These are phyloP conservation scores for Diversispora eburnea DNA, from an alignment of 192 early-diverging fungal genomes.

Conservation along the genomic window DNA sequence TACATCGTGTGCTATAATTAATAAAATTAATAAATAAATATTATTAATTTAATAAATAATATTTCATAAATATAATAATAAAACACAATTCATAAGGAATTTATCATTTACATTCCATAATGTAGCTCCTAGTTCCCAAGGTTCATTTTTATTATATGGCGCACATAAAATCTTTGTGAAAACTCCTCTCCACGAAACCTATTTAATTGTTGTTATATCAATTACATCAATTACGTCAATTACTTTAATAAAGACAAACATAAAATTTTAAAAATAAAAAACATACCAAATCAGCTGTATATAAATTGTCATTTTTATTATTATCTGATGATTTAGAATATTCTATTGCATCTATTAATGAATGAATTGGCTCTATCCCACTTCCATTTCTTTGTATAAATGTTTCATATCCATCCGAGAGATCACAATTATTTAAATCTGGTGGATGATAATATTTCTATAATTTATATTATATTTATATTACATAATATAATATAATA, in stretches of 20 bases:
- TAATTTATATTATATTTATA: neutral
- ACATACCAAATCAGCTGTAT: slow-evolving; percentile 36
- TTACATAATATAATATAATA: slow-evolving; percentile 13
- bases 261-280: neutral
- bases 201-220: slow-evolving; percentile 28
- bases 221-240: slow-evolving; percentile 27
- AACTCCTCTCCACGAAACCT: slow-evolving; percentile 83
- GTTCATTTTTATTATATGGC: slow-evolving; percentile 71
- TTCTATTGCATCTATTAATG: slow-evolving; percentile 63
- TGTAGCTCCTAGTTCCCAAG: slow-evolving; percentile 81
- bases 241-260: neutral
- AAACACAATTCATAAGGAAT: neutral
- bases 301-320: neutral
- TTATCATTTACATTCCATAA: slow-evolving; percentile 49
- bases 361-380: slow-evolving; percentile 76
- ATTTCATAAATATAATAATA: slow-evolving; percentile 7
- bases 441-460: slow-evolving; percentile 59
- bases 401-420: slow-evolving; percentile 65
- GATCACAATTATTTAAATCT: slow-evolving; percentile 39
- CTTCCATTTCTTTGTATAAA: slow-evolving; percentile 60
- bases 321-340: slow-evolving; percentile 19
- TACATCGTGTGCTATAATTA: slow-evolving; percentile 20
- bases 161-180: slow-evolving; percentile 82
- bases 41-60: neutral
- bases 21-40: slow-evolving; percentile 22